A percentile compares a stretch with the other conserved stretches of the same genome.
phyloP scores from a whole-genome alignment of 179 eudicot genomes.

The Gypsophila paniculata region DNA sequence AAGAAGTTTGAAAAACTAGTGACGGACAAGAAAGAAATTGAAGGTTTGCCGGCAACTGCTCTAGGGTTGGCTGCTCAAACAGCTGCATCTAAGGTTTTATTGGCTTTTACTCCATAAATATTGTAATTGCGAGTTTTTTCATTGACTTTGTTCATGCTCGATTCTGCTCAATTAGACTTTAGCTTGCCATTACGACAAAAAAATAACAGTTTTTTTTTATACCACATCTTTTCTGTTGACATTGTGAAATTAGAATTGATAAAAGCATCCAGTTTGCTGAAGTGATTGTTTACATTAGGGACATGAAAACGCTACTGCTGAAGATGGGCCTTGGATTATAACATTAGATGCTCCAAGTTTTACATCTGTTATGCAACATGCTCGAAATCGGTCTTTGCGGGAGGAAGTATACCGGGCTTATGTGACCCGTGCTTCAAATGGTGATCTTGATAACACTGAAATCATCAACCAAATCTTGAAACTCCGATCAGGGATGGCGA shows the following conservation, averaged over 20 bases:
- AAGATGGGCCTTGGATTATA: constrained; percentile 93
- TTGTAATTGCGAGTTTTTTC: neutral
- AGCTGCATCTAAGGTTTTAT: constrained; percentile 74
- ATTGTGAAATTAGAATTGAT: constrained; percentile 6
- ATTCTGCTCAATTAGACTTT: constrained; percentile 12
- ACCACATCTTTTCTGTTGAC: constrained; percentile 8
- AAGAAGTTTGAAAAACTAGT: constrained; percentile 89
- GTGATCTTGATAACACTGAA: constrained; percentile 80
- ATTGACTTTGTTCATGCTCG: neutral
- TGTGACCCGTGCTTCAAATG: constrained; percentile 87
- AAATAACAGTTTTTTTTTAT: neutral
- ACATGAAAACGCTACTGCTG: constrained; percentile 91
- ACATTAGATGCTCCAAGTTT: constrained; percentile 92
- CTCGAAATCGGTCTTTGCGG: constrained; percentile 66
- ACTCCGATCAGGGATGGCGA: constrained; percentile 84
- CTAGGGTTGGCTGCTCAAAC: constrained; percentile 95
- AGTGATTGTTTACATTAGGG: constrained; percentile 43
- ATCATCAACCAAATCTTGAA: constrained; percentile 79
- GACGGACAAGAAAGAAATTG: constrained; percentile 78
- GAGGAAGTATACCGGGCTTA: constrained; percentile 93
- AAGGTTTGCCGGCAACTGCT: constrained; percentile 87
- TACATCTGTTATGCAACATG: constrained; percentile 92
- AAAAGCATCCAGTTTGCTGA: neutral
- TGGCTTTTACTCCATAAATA: neutral
- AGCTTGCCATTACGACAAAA: neutral